Base-by-base conservation (phyloP, 192 early-diverging fungal species). In the Umbelopsis isabellina region DNA sequence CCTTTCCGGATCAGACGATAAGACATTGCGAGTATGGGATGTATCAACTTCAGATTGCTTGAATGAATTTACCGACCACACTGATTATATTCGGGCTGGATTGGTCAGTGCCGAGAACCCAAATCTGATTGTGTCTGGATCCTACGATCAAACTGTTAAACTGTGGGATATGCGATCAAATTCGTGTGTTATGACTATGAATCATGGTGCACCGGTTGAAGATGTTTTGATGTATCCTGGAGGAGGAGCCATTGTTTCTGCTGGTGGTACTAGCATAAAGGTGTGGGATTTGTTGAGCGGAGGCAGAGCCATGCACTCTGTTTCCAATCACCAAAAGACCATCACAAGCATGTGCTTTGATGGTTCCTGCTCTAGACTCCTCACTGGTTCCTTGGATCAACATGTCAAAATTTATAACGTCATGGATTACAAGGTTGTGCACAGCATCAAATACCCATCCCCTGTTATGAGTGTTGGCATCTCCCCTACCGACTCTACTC, bases 241-340 rank as follows among this genome's bases (percentile, higher is more conserved):
- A 55, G 91, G 92, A 45, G 80, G 91, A 49, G 85, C 94, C 23
- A 73, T 93, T 20, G 92, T 94, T 1, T 87, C 92, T 15, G 88
- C 90, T 30, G 92, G 91, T 48, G 91, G 94, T 27, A 92, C 94
- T 49, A 80, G 72, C 27, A 73, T 99, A 49, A 94, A 93, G 66
- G 81, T 99, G 23, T 97, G 93, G 89, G 97, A 99, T 76, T 80
- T 93, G 25, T 79, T 96, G 44, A 83, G 85, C 66, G 95, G 94
- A 49, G 92, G 96, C 47, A 80, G 89, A 23, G 79, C 83, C n/a
- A 72, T 97, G 69, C 85, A 90, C 44, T 85, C 86, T 23, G 73
- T 99, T 21, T 88, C 88, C 30, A 98, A 97, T 80, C 95, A 97
- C 76, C 93, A 97, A 84, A 99, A 99, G 86, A 95, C 93, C 7